A percentile compares a stretch with the other conserved stretches of the same genome.
Conservation (phyloP, 306 rosid genomes). For the Rubus parviflorus region DNA sequence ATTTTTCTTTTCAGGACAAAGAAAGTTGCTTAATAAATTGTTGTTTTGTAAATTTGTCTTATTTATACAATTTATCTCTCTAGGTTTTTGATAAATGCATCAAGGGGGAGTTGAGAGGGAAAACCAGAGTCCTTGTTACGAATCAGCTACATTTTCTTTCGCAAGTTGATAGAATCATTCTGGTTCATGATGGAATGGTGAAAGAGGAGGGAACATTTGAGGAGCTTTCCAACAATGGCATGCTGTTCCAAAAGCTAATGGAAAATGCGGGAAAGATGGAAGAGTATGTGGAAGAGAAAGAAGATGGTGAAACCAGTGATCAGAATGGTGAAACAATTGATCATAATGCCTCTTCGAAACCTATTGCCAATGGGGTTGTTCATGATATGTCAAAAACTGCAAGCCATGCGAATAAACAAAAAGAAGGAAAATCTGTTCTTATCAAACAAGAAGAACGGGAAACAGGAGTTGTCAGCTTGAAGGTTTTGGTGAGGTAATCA, state of each 20-base stretch:
- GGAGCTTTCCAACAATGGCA: constrained; percentile 67
- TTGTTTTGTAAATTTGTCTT: background rate
- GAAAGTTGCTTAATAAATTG: background rate
- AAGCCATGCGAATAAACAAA: constrained; percentile 44
- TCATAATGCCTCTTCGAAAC: constrained; percentile 26
- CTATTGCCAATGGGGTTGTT: constrained; percentile 39
- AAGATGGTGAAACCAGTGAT: constrained; percentile 37
- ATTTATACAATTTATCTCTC: constrained; percentile 23
- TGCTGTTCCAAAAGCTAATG: constrained; percentile 84
- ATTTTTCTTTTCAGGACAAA: no score
- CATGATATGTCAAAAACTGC: constrained; percentile 39
- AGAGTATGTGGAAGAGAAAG: constrained; percentile 49
- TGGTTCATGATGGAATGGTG: constrained; percentile 76
- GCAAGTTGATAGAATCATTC: constrained; percentile 76
- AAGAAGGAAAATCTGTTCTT: constrained; percentile 65
- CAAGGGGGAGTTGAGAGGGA: constrained; percentile 72
- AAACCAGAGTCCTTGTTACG: constrained; percentile 90
- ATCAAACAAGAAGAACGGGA: constrained; percentile 89
- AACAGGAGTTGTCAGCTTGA: constrained; percentile 82
- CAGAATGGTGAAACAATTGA: background rate
- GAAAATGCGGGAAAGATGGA: constrained; percentile 95
- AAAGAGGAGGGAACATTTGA: constrained; percentile 92
- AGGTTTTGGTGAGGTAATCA: constrained; percentile 70
- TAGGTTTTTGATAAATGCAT: constrained; percentile 89
- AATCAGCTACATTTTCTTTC: constrained; percentile 95